phyloP scores from a whole-genome alignment of 768 basidiomycete species.

The Hericium alpestre region DNA sequence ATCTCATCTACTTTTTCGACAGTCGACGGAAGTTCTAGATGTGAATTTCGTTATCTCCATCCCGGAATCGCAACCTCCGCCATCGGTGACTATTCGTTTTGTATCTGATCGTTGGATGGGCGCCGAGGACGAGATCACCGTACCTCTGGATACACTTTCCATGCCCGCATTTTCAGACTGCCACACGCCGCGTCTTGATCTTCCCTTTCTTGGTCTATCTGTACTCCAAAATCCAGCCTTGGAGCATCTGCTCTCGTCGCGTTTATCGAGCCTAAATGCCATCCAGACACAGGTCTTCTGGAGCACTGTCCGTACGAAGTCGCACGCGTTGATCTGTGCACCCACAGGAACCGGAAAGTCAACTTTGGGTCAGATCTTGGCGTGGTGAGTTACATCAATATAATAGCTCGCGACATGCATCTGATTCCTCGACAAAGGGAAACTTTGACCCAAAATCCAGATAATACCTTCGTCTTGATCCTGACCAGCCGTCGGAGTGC shows the following conservation, averaged over 20 bases:
- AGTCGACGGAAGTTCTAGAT: conserved; percentile 46
- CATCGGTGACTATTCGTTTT: conserved; percentile 62
- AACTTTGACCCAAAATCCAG: conserved; percentile 31
- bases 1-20: conserved; percentile 60
- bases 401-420: neutral
- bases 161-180: conserved; percentile 60
- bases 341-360: conserved; percentile 81
- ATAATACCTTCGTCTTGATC: conserved; percentile 48
- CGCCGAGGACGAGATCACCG: conserved; percentile 61
- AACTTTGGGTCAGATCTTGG: conserved; percentile 52
- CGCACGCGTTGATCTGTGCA: conserved; percentile 64
- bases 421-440: conserved; percentile 34
- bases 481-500: conserved; percentile 49
- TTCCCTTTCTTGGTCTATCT: conserved; percentile 62
- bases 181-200: conserved; percentile 54
- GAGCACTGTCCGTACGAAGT: conserved; percentile 56
- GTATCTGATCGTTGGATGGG: conserved; percentile 92
- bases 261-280: conserved; percentile 56
- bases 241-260: conserved; percentile 33
- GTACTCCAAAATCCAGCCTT: conserved; percentile 38
- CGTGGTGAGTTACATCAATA: conserved; percentile 49
- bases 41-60: conserved; percentile 79
- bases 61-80: conserved; percentile 42
- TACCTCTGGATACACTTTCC: conserved; percentile 55
- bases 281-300: conserved; percentile 89